Base-by-base conservation (phyloP, 1,284 basidiomycete genomes). In the Neotropicomus parvogracilis region DNA sequence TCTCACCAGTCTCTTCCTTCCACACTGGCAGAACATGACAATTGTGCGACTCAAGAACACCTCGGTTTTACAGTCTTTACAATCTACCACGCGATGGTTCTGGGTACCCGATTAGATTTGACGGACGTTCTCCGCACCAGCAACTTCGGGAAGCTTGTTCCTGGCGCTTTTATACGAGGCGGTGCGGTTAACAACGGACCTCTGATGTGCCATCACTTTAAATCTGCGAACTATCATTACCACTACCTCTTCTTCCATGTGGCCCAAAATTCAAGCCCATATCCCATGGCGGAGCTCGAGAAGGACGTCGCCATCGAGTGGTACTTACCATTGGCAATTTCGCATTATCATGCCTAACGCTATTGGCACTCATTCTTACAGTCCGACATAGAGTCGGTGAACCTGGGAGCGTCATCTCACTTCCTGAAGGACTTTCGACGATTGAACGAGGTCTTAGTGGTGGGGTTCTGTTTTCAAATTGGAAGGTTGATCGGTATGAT, bases 161-260 rank as follows among this genome's bases (percentile, higher is more conserved):
- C 31, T 6, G 31, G 31, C 31, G 31, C 31, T 32, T 32, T n/a
- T 32, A 24, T 8, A 5, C 5, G 24, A 24, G 24, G 24, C 24
- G 24, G 8, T 24, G 24, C 24, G 24, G 24, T 24, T 24, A 5
- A 24, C n/a, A 24, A 24, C 8, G 8, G 24, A 24, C 24, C 24
- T 8, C 24, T 24, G 24, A 24, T 24, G 24, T 24, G 24, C 24
- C 24, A 24, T 24, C 24, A 24, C n/a, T 9, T 31, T 39, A 12
- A 43, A 14, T 7, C 24, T 34, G 17, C 0, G 34, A 26, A 26
- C 33, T 13, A 21, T 20, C 27, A 21, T 12, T 14, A 13, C 19
- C 24, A 19, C 17, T 3, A 6, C 10, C 14, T 29, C 35, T 17
- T 19, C 26, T 19, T 19, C 16, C 27, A 60, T 60, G 56, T 57